Conservation (phyloP, 495 filamentous ascomycete genomes). For the Penicillium goetzii region DNA sequence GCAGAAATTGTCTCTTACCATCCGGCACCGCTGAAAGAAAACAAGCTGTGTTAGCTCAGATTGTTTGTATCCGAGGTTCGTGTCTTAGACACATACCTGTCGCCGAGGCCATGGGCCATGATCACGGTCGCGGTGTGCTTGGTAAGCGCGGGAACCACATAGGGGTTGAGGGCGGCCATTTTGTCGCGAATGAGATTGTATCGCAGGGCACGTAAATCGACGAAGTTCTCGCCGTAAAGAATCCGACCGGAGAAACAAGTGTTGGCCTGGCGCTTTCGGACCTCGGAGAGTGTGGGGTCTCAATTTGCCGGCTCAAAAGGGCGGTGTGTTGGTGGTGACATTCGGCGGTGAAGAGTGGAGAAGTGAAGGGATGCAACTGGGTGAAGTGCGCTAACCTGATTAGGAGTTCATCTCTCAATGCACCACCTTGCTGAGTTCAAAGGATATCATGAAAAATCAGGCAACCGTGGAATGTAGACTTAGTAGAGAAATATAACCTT, state of each 20-base stretch:
- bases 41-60: not conserved
- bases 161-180: conserved; percentile 59
- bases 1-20: not conserved
- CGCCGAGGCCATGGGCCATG: conserved; percentile 88
- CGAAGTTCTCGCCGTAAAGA: not conserved
- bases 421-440: no score
- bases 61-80: not conserved
- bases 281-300: not conserved
- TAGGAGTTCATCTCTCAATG: not conserved
- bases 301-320: not conserved
- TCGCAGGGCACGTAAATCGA: not conserved
- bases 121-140: conserved; percentile 95
- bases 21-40: conserved; percentile 14
- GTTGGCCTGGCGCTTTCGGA: not conserved
- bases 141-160: conserved; percentile 84
- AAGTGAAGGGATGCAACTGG: not conserved
- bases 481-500: no score
- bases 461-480: no score
- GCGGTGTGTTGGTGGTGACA: not conserved
- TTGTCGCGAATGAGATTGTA: conserved; percentile 20
- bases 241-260: not conserved
- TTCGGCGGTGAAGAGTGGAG: not conserved
- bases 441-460: no score
- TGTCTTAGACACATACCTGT: conserved; percentile 54
- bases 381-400: not conserved